Evolutionary conservation across 176 grass and related monocot genomes (phyloP), one percentile per base, ranked within the genome.

Genomic region (Hyparrhenia diplandra): DNA sequence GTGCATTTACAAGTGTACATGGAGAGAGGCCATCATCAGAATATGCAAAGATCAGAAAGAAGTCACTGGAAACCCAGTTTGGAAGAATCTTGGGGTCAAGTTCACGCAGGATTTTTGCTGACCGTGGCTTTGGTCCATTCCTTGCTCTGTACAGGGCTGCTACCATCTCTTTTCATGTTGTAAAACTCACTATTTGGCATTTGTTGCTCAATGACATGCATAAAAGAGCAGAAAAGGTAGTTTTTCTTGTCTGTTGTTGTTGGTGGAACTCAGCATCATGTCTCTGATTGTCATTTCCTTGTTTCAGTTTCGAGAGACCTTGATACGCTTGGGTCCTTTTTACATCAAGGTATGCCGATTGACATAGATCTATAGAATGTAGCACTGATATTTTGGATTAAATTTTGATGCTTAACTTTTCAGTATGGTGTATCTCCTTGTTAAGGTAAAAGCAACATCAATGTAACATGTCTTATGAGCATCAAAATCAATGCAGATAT

Each of bases 261-360:
- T 81, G 46, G 61, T n/a, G 49, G 40, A 64, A 75, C 29, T n/a
- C n/a, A n/a, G n/a, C 77, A 11, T 78, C 25, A 57, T 57, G 61
- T 80, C 31, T 64, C 76, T 52, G 24, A 25, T 49, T 90, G 29
- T 36, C 35, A 29, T 66, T 65, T 76, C 16, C 51, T 77, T 77
- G 3, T 95, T 98, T 84, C 95, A 98, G 92, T 98, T 98, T 74
- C 74, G 90, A 34, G 90, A 95, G 55, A 89, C 95, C n/a, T 90
- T 95, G 78, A 91, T 98, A 78, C 40, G 84, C 34, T 85, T 98
- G 82, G 95, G 92, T 39, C 95, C 92, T 58, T 98, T 98, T 68
- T 98, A 94, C 87, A 95, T 88, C 78, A 98, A 98, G 95, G 90
- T 98, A 89, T 66, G 69, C 10, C 13, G 14, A 58, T 21, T 68